Evolutionary conservation across 2,329 filamentous ascomycete species (phyloP).

Genomic region (Penicillium rolfsii): DNA sequence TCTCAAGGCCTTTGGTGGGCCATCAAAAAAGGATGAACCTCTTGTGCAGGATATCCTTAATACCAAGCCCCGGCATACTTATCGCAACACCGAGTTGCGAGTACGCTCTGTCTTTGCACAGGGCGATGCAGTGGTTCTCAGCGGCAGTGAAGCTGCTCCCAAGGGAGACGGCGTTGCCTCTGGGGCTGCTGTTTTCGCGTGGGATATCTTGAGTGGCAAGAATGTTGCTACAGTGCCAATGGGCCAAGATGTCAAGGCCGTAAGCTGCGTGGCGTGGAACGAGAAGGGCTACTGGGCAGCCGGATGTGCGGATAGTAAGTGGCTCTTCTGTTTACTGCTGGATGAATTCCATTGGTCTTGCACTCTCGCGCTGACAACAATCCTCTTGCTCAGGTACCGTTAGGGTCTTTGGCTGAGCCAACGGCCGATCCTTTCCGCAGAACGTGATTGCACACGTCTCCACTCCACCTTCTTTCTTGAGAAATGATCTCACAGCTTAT

Average conservation of each 20-base stretch:
- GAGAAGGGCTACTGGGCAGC: constrained; percentile 47
- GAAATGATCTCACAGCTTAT: not conserved
- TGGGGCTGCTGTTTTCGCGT: constrained; percentile 57
- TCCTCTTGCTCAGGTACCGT: constrained; percentile 26
- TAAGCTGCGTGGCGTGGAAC: constrained; percentile 53
- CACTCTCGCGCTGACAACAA: constrained; percentile 7
- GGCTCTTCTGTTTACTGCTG: not conserved
- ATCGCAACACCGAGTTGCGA: constrained; percentile 71
- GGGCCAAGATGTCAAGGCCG: constrained; percentile 46
- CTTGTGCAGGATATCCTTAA: constrained; percentile 30
- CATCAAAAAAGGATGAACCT: constrained; percentile 45
- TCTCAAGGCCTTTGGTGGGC: constrained; percentile 69
- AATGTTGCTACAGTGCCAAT: constrained; percentile 62
- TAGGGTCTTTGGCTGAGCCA: constrained; percentile 28
- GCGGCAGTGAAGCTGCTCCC: constrained; percentile 70
- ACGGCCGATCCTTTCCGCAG: constrained; percentile 2
- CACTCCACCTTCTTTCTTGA: not conserved
- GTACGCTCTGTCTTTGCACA: constrained; percentile 75
- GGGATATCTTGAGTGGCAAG: constrained; percentile 80
- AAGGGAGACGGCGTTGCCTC: constrained; percentile 18
- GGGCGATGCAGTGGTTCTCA: constrained; percentile 76
- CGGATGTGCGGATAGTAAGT: constrained; percentile 48
- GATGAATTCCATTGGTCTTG: not conserved
- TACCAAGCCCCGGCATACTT: constrained; percentile 23
- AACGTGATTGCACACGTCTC: constrained; percentile 10